phyloP scores from a whole-genome alignment of 2,329 filamentous ascomycete species.

The Stagonosporopsis vannaccii region DNA sequence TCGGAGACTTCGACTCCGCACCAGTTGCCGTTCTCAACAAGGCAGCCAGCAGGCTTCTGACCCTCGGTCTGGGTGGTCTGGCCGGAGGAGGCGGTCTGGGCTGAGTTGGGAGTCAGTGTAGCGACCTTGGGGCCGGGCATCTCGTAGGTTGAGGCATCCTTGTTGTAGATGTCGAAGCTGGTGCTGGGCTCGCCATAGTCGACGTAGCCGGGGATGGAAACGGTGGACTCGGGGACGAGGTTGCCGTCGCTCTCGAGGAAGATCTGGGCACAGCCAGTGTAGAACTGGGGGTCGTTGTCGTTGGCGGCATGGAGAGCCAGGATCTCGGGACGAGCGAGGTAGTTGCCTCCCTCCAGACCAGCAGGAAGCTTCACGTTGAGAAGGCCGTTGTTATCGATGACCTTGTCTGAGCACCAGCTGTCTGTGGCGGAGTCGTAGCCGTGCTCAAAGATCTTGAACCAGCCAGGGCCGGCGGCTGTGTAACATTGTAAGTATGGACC shows the following conservation, averaged over 20 bases:
- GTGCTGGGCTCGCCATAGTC: constrained; percentile 62
- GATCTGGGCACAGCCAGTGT: constrained; percentile 74
- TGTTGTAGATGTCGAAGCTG: constrained; percentile 69
- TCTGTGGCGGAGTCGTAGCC: constrained; percentile 65
- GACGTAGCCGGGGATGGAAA: constrained; percentile 73
- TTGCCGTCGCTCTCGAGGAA: constrained; percentile 63
- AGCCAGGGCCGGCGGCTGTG: constrained; percentile 64
- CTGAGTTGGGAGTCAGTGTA: constrained; percentile 46
- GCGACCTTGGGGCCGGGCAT: constrained; percentile 67
- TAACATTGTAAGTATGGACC: constrained; percentile 10
- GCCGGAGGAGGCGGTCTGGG: constrained; percentile 13
- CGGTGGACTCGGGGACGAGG: constrained; percentile 60
- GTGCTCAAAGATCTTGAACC: constrained; percentile 80
- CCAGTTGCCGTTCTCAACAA: constrained; percentile 76
- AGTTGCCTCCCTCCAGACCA: constrained; percentile 69
- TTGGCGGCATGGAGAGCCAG: constrained; percentile 71
- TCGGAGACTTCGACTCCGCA: constrained; percentile 67
- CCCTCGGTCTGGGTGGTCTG: constrained; percentile 55
- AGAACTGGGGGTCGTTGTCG: constrained; percentile 69
- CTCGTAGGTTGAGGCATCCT: constrained; percentile 52
- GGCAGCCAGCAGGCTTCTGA: constrained; percentile 62
- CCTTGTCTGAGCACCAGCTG: constrained; percentile 74
- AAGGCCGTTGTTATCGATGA: constrained; percentile 70
- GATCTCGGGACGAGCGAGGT: constrained; percentile 75
- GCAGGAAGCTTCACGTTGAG: constrained; percentile 68